Conservation (phyloP, 2,329 filamentous ascomycete genomes). For the Pyrenophora tritici-repentis region DNA sequence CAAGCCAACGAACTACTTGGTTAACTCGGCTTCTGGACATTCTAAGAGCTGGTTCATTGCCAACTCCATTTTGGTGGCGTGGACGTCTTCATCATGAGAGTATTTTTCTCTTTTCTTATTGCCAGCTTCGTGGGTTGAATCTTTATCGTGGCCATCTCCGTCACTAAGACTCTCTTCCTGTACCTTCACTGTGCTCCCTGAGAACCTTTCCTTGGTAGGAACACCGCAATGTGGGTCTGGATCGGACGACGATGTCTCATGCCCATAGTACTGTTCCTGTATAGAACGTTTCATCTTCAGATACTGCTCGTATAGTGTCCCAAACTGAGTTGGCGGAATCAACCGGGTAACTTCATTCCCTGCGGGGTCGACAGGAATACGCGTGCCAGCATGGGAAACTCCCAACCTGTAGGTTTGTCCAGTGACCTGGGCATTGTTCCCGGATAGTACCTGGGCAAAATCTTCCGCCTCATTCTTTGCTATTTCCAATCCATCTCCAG, state of each 20-base stretch:
- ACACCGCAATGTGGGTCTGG: slow-evolving; percentile 5
- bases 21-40: too few species aligned
- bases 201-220: slow-evolving; percentile 2
- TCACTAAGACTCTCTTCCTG: neutral
- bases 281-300: neutral
- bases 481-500: too few species aligned
- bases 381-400: slow-evolving; percentile 1
- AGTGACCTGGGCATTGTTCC: neutral
- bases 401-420: neutral
- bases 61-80: too few species aligned
- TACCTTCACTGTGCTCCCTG: neutral
- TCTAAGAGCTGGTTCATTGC: too few species aligned
- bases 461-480: too few species aligned
- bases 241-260: neutral
- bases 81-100: too few species aligned
- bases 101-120: too few species aligned
- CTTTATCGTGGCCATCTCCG: too few species aligned
- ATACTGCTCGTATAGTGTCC: slow-evolving; percentile 4
- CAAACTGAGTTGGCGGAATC: neutral
- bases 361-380: neutral
- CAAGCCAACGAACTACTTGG: too few species aligned
- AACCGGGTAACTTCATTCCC: neutral
- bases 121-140: too few species aligned
- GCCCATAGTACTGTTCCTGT: slow-evolving; percentile 7
- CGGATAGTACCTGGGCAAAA: too few species aligned